Base-by-base conservation (phyloP, 2,329 filamentous ascomycete species). In the Metarhizium guizhouense region DNA sequence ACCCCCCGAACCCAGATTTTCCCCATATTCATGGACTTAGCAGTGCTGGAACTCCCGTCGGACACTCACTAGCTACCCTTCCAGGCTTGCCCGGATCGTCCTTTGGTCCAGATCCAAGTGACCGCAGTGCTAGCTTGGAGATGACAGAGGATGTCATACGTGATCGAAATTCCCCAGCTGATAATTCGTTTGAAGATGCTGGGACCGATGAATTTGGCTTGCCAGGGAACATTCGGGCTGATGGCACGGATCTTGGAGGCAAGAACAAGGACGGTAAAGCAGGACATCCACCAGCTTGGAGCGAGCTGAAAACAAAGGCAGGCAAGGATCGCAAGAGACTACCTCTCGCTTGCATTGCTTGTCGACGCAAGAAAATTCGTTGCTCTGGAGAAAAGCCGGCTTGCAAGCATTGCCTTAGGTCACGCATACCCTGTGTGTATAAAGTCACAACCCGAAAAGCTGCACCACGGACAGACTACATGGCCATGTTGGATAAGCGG, bases 381-480 rank as follows among this genome's bases (percentile, higher is more conserved):
- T 99, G 94, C 69, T 97, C 93, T 0, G 94, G 94, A 57, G 94
- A 97, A 75, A 97, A 96, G 71, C 94, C 94, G 3, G 90, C 92
- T 0, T 99, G 94, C 77, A 96, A 96, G 71, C 94, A 97, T 72
- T 97, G 94, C 68, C 78, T 95, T 57, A 84, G 92, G 56, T 95
- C 93, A 53, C 84, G 93, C 47, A 95, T 95, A 63, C 93, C 93
- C 2, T 99, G 94, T 68, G 92, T 97, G 4, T 99, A 97, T 79
- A 97, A 97, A 67, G 90, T 96, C 57, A 97, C 92, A 0, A 91
- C 92, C 4, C 82, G 94, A 58, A 97, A 97, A 70, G 91, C 93
- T 1, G 91, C 92, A 3, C 94, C 94, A 3, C 82, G 94, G 53
- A 97, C 94, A 18, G 94, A 97, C 71, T 97, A 97, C 71, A 97